A percentile compares a stretch with the other conserved stretches of the same genome.
Conservation (phyloP, 73 alveolate species). For the Tetrahymena malaccensis region DNA sequence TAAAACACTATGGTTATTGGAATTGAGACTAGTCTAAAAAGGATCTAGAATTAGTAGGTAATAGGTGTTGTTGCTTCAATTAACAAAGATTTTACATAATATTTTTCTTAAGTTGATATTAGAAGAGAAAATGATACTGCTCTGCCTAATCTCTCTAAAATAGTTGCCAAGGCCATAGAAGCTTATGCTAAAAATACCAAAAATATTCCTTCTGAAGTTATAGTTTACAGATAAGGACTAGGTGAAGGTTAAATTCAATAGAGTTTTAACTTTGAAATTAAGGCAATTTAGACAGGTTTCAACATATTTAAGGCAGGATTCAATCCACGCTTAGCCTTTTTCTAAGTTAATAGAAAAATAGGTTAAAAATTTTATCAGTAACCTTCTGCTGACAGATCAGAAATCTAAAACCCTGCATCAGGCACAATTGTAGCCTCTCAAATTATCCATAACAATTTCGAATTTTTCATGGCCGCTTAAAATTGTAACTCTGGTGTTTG, state of each 20-base stretch:
- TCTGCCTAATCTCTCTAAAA: neutral
- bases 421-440: conserved; percentile 74
- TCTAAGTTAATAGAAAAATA: conserved; percentile 52
- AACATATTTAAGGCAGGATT: neutral
- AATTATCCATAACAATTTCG: conserved; percentile 49
- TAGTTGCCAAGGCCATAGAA: neutral
- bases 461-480: conserved; percentile 69
- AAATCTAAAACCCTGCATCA: conserved; percentile 45
- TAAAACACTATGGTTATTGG: conserved; percentile 47
- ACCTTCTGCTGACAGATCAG: conserved; percentile 21
- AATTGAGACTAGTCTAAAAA: conserved; percentile 37
- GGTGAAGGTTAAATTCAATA: neutral
- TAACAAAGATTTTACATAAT: conserved; percentile 22
- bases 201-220: neutral
- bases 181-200: conserved; percentile 4
- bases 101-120: conserved; percentile 19
- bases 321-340: conserved; percentile 30
- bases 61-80: conserved; percentile 51
- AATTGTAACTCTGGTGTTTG: conserved; percentile 64
- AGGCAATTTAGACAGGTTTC: neutral
- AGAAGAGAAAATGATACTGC: neutral
- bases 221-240: conserved; percentile 26
- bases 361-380: conserved; percentile 50
- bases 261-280: neutral
- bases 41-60: neutral